Evolutionary conservation across 2,329 filamentous ascomycete species (phyloP).

Genomic region (Hypoxylon sp.): DNA sequence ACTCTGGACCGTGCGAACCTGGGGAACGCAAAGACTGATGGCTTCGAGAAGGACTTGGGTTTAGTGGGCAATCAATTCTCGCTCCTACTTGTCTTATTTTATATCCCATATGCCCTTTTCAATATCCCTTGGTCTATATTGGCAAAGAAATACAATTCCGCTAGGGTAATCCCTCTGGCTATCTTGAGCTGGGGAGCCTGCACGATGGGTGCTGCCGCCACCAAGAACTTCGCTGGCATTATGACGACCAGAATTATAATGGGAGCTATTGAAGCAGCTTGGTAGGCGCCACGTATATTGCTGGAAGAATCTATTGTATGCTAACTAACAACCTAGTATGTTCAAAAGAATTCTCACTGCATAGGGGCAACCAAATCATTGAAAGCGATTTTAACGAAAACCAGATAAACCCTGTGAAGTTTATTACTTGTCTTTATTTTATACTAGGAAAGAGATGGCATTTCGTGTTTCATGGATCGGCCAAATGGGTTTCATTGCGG

Average conservation of each 20-base stretch:
- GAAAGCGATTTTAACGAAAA: constrained; percentile 11
- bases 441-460: constrained; percentile 43
- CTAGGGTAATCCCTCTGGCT: constrained; percentile 56
- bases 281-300: constrained; percentile 56
- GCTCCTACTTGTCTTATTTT: constrained; percentile 64
- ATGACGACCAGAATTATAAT: constrained; percentile 66
- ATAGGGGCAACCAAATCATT: background rate
- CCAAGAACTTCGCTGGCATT: constrained; percentile 63
- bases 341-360: background rate
- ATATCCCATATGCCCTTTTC: constrained; percentile 65
- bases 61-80: constrained; percentile 62
- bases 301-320: constrained; percentile 30
- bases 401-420: constrained; percentile 38
- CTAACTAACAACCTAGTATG: constrained; percentile 19
- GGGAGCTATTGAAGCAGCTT: constrained; percentile 64
- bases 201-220: constrained; percentile 64
- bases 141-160: constrained; percentile 59
- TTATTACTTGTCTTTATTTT: constrained; percentile 40
- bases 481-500: constrained; percentile 49
- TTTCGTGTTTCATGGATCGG: constrained; percentile 44
- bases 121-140: constrained; percentile 65
- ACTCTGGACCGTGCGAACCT: constrained; percentile 56
- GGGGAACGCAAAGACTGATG: constrained; percentile 66
- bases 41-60: constrained; percentile 56
- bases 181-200: constrained; percentile 66